phyloP scores from a whole-genome alignment of 1,139 yeast genomes.

The Magnusiomyces fungicola region DNA sequence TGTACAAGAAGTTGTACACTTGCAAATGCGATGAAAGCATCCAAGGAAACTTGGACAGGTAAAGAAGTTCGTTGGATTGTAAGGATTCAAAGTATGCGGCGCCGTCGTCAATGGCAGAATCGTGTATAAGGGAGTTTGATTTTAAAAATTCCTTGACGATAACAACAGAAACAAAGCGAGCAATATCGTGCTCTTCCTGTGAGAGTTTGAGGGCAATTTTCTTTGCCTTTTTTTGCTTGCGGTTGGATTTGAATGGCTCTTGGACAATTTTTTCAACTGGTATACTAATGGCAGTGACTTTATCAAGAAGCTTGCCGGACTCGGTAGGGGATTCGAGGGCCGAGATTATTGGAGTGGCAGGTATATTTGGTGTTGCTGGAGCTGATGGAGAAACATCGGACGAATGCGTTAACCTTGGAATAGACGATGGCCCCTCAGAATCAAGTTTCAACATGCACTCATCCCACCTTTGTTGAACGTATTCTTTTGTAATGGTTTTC shows the following conservation, averaged over 20 bases:
- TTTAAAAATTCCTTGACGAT: constrained; percentile 17
- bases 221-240: neutral
- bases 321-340: too few species aligned
- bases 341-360: neutral
- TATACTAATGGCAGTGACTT: too few species aligned
- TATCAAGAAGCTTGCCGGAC: too few species aligned
- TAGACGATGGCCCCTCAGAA: neutral
- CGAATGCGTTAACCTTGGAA: neutral
- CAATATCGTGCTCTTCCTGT: constrained; percentile 33
- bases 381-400: neutral
- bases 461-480: neutral
- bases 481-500: neutral
- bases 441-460: neutral
- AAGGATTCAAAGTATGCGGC: constrained; percentile 35
- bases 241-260: neutral
- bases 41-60: constrained; percentile 44
- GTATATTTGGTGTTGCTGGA: neutral
- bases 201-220: constrained; percentile 6
- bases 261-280: too few species aligned
- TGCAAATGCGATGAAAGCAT: constrained; percentile 44
- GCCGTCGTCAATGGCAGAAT: neutral
- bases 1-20: constrained; percentile 45
- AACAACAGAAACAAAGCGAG: constrained; percentile 33
- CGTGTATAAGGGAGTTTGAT: neutral
- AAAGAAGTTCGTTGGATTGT: constrained; percentile 51